Conservation (phyloP, 2,329 filamentous ascomycete genomes). For the Purpureocillium lavendulum region DNA sequence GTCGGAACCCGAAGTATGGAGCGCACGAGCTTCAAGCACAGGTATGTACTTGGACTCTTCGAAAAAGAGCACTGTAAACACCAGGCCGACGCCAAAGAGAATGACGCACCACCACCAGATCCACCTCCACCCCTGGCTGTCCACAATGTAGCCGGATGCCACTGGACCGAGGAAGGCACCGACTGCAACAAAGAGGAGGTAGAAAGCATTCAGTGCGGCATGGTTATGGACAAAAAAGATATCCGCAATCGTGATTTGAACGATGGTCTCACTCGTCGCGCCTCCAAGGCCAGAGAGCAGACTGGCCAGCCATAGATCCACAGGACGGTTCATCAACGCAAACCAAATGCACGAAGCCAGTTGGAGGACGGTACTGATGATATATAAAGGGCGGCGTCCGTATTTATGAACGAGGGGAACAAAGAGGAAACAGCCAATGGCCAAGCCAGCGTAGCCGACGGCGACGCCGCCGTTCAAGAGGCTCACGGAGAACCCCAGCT, state of each 20-base stretch:
- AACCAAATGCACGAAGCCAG: conserved; percentile 28
- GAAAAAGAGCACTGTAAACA: conserved; percentile 1
- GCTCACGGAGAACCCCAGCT: conserved; percentile 15
- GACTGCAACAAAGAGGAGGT: conserved; percentile 14
- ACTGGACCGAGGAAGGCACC: conserved; percentile 20
- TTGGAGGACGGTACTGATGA: conserved; percentile 27
- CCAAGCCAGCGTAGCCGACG: conserved; percentile 9
- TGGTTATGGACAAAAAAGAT: conserved; percentile 22
- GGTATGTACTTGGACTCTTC: not conserved
- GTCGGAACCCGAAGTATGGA: not conserved
- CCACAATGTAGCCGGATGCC: conserved; percentile 17
- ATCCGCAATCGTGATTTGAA: conserved; percentile 27
- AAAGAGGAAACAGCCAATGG: conserved; percentile 12
- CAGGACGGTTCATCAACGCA: conserved; percentile 29
- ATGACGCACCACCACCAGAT: conserved; percentile 28
- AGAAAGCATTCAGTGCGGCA: conserved; percentile 30
- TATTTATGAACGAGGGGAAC: conserved; percentile 15
- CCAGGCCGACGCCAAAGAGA: conserved; percentile 8
- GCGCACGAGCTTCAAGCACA: not conserved
- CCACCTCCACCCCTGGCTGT: conserved; percentile 19
- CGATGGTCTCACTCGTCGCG: conserved; percentile 28
- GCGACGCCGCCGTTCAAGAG: conserved; percentile 16
- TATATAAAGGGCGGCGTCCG: conserved; percentile 14
- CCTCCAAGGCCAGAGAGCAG: conserved; percentile 23
- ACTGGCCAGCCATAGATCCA: conserved; percentile 34